These are phyloP conservation scores for Candida nonsorbophila DNA, from an alignment of 805 yeast genomes.

Conservation along the genomic window DNA sequence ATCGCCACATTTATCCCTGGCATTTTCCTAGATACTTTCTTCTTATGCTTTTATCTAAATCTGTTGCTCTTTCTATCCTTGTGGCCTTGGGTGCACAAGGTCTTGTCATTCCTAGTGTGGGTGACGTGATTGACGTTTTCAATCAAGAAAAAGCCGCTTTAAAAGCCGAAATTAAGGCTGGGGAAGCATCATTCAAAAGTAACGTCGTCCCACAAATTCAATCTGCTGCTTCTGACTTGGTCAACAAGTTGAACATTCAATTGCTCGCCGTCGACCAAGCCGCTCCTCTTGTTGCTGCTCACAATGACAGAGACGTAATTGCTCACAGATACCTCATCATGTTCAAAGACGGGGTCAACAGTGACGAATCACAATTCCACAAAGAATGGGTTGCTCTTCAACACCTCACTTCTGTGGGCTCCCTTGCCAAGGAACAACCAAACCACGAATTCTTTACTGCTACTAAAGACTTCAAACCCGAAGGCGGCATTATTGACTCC, in stretches of 20 bases:
- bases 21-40: too few relatives aligned
- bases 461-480: constrained; percentile 17
- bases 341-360: constrained; percentile 59
- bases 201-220: too few relatives aligned
- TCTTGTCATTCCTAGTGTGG: constrained; percentile 57
- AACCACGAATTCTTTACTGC: constrained; percentile 33
- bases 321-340: constrained; percentile 82
- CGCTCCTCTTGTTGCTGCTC: constrained; percentile 45
- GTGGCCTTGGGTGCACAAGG: constrained; percentile 37
- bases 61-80: constrained; percentile 39
- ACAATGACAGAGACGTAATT: constrained; percentile 41
- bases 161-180: constrained; percentile 2
- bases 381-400: constrained; percentile 56
- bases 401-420: constrained; percentile 41
- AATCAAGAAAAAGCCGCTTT: constrained; percentile 7
- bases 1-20: constrained; percentile 5
- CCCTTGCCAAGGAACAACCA: constrained; percentile 16
- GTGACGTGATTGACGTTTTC: constrained; percentile 35
- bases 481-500: constrained; percentile 55
- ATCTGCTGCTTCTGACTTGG: constrained; percentile 2
- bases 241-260: constrained; percentile 4
- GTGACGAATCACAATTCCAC: constrained; percentile 58
- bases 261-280: constrained; percentile 9
- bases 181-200: constrained; percentile 3
- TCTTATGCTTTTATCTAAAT: constrained; percentile 36